Evolutionary conservation across 164 flowering plant genomes (phyloP).

Genomic region (Magnolia kwangsiensis): DNA sequence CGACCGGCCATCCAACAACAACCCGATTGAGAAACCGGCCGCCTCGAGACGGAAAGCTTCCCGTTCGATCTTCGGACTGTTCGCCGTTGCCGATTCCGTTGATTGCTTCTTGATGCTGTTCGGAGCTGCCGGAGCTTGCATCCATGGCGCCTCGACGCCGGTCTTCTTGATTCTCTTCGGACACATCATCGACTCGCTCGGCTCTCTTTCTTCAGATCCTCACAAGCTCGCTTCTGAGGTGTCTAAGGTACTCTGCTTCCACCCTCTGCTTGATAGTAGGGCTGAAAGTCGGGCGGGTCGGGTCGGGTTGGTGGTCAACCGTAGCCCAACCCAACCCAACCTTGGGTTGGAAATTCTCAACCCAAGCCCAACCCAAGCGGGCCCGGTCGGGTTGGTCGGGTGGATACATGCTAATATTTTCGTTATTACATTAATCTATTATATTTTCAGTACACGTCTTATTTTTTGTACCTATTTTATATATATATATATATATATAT

Average conservation of each 20-base stretch:
- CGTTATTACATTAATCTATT: too few species aligned
- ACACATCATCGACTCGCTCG: conserved; percentile 59
- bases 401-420: too few species aligned
- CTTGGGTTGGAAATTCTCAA: too few species aligned
- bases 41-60: conserved; percentile 7
- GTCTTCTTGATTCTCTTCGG: conserved; percentile 68
- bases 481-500: too few species aligned
- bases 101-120: conserved; percentile 61
- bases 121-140: conserved; percentile 56
- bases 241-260: conserved; percentile 40
- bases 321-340: too few species aligned
- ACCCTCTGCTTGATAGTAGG: neutral
- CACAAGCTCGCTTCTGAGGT: conserved; percentile 38
- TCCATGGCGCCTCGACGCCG: conserved; percentile 73
- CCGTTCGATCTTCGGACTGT: conserved; percentile 44
- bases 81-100: conserved; percentile 50
- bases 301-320: too few species aligned
- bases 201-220: conserved; percentile 39
- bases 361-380: too few species aligned
- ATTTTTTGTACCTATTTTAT: too few species aligned
- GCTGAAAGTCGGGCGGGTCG: too few species aligned
- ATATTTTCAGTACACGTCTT: too few species aligned
- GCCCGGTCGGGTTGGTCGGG: too few species aligned
- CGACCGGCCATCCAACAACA: conserved; percentile 6
- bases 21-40: conserved; percentile 9